These are phyloP conservation scores for Zoysia matrella DNA, from an alignment of 202 grass and related monocot species.

Conservation along the genomic window DNA sequence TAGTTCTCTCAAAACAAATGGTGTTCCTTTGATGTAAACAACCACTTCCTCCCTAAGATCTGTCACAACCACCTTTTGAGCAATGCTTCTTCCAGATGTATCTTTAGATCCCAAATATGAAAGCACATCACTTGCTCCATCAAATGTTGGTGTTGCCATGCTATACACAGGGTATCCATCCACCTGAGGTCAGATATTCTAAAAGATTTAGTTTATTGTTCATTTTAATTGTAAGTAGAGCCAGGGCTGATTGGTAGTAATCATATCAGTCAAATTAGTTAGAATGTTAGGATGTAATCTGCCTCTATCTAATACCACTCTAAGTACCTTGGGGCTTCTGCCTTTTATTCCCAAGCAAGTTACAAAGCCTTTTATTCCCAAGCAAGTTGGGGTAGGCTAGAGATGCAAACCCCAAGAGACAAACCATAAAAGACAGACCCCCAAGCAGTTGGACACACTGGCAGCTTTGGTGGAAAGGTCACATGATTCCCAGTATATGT, in stretches of 20 bases:
- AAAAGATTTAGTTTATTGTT: slow-evolving; percentile 33
- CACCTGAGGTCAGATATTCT: slow-evolving; percentile 61
- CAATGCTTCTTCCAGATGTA: slow-evolving; percentile 46
- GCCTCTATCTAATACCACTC: background rate
- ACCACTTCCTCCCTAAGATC: slow-evolving; percentile 98
- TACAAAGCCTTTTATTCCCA: no score
- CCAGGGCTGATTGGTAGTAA: background rate
- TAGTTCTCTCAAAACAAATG: slow-evolving; percentile 98
- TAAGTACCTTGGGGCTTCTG: background rate
- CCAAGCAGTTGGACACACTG: background rate
- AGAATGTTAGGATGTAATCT: background rate
- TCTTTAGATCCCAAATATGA: slow-evolving; percentile 92
- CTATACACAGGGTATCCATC: slow-evolving; percentile 97
- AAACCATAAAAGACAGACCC: no score
- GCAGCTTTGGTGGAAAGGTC: background rate
- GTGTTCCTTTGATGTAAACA: slow-evolving; percentile 93
- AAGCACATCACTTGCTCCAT: slow-evolving; percentile 84
- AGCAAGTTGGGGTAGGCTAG: no score
- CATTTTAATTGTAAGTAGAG: background rate
- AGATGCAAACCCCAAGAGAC: no score
- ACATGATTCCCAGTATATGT: background rate
- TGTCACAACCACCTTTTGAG: slow-evolving; percentile 71
- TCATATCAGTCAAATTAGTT: background rate
- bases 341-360: no score
- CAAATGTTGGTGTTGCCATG: slow-evolving; percentile 94